Evolutionary conservation across 2,329 filamentous ascomycete genomes (phyloP).

Genomic region (Colletotrichum aenigma): DNA sequence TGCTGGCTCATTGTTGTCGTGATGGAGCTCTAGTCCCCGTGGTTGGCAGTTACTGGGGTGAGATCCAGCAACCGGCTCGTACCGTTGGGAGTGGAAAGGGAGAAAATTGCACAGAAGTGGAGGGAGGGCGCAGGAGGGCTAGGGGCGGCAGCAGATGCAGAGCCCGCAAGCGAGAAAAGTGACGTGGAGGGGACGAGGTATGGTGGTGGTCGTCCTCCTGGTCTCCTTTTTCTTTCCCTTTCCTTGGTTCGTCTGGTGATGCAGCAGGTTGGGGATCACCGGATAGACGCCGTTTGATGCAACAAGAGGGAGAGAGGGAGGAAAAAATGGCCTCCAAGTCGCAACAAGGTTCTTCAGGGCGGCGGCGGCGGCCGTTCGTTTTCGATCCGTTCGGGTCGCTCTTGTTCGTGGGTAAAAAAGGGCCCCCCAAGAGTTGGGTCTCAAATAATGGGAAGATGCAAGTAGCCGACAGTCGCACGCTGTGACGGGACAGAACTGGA

Average conservation of each 20-base stretch:
- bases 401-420: not conserved
- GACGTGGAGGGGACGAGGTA: not conserved
- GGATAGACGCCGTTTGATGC: not conserved
- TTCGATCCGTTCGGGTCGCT: constrained; percentile 9
- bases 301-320: not conserved
- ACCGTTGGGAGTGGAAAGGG: not conserved
- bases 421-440: constrained; percentile 8
- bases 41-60: constrained; percentile 1
- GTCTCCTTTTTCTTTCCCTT: not conserved
- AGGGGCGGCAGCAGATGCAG: constrained; percentile 10
- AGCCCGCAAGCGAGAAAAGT: constrained; percentile 4
- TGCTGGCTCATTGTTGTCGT: constrained; percentile 51
- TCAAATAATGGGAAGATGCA: constrained; percentile 7
- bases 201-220: not conserved
- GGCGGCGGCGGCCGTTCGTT: constrained; percentile 3
- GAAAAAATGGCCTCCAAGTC: not conserved
- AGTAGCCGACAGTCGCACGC: constrained; percentile 12
- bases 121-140: constrained; percentile 10
- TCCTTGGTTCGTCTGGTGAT: not conserved
- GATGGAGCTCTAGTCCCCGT: not conserved
- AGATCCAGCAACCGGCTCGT: constrained; percentile 12
- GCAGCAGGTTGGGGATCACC: not conserved
- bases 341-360: not conserved
- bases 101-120: not conserved
- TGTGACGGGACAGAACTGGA: not conserved